phyloP scores from a whole-genome alignment of 768 basidiomycete genomes.

The Astraeus odoratus region DNA sequence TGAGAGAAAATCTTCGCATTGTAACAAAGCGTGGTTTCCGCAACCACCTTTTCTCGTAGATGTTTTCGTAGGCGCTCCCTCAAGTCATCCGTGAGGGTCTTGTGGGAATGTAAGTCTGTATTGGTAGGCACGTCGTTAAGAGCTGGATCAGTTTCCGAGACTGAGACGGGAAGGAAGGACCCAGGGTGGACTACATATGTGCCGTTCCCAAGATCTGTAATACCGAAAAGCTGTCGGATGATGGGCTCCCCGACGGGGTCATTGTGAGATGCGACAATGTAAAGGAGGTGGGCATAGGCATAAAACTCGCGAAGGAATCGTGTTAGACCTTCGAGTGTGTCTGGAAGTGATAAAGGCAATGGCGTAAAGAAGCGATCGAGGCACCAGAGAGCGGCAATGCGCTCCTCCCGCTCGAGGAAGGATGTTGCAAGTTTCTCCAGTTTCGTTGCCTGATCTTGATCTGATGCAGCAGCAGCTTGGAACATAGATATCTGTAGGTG shows the following conservation, averaged over 20 bases:
- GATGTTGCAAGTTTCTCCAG: slow-evolving; percentile 27
- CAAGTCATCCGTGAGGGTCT: slow-evolving; percentile 18
- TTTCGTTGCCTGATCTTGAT: slow-evolving; percentile 11
- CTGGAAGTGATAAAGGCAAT: slow-evolving; percentile 19
- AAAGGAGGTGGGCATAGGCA: slow-evolving; percentile 28
- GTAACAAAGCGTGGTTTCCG: slow-evolving; percentile 29
- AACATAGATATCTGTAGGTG: slow-evolving; percentile 28
- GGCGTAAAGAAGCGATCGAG: slow-evolving; percentile 35
- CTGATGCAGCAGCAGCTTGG: slow-evolving; percentile 25
- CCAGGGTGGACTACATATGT: slow-evolving; percentile 20
- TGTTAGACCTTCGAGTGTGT: slow-evolving; percentile 21
- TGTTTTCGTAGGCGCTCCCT: slow-evolving; percentile 17
- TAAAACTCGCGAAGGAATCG: slow-evolving; percentile 29
- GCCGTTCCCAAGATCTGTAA: slow-evolving; percentile 23
- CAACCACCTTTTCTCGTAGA: slow-evolving; percentile 22
- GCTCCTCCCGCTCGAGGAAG: slow-evolving; percentile 24
- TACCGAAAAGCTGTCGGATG: slow-evolving; percentile 31
- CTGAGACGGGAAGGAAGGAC: slow-evolving; percentile 14
- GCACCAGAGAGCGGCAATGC: slow-evolving; percentile 34
- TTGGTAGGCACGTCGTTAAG: slow-evolving; percentile 2
- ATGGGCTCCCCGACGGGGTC: slow-evolving; percentile 20
- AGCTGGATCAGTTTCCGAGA: slow-evolving; percentile 7
- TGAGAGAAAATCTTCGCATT: slow-evolving; percentile 28
- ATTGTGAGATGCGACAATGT: slow-evolving; percentile 18
- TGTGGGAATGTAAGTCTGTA: slow-evolving; percentile 10